Evolutionary conservation across 202 grass and related monocot genomes (phyloP).

Genomic region (Tripidium arundinaceum): DNA sequence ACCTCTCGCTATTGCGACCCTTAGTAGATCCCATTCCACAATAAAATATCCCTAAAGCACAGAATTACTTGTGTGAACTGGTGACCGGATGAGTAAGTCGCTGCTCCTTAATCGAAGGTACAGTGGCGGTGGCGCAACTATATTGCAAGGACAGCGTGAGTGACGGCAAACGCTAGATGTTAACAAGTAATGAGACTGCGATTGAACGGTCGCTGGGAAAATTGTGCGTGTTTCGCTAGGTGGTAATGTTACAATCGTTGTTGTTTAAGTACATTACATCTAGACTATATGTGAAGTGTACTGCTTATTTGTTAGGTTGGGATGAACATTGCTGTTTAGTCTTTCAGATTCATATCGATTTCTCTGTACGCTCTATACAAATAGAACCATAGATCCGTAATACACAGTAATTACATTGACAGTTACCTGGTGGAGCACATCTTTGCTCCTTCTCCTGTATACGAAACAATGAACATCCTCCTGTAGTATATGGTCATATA

Average conservation of each 20-base stretch:
- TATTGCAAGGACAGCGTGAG: neutral
- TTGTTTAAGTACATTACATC: neutral
- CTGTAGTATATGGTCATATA: neutral
- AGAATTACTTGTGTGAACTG: neutral
- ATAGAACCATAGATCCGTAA: neutral
- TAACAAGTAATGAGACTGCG: no score
- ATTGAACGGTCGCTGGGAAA: neutral
- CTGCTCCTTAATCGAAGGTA: neutral
- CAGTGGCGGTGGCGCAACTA: neutral
- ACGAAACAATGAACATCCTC: slow-evolving; percentile 4
- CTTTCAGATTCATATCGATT: neutral
- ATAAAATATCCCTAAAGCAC: neutral
- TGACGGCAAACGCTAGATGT: neutral
- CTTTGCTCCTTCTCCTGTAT: neutral
- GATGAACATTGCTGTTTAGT: neutral
- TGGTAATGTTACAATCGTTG: neutral
- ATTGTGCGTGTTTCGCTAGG: neutral
- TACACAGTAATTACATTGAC: neutral
- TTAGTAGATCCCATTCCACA: neutral
- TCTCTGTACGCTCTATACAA: neutral
- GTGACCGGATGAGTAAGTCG: neutral
- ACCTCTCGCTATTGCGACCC: neutral
- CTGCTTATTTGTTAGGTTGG: neutral
- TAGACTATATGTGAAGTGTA: neutral
- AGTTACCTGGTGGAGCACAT: neutral